phyloP scores from a whole-genome alignment of 2,329 filamentous ascomycete species.

The Metarhizium rileyi region DNA sequence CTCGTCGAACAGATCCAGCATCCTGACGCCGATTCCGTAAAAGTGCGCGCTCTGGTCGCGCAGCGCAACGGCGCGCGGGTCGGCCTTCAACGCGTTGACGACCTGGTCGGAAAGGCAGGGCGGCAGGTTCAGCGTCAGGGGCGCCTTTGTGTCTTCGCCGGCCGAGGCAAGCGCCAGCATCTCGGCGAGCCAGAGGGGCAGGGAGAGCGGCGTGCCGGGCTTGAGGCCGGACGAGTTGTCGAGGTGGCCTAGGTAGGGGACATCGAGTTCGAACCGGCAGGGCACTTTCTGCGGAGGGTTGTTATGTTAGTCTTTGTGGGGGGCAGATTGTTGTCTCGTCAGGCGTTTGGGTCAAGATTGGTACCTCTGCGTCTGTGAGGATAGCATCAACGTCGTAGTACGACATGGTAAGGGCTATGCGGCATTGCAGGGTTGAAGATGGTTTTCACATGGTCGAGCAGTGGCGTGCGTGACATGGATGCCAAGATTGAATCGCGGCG shows the following conservation, averaged over 20 bases:
- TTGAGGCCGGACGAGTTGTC: constrained; percentile 77
- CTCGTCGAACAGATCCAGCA: constrained; percentile 87
- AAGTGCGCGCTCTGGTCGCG: constrained; percentile 79
- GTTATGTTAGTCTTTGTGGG: neutral
- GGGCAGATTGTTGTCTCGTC: no score
- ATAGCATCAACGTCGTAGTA: constrained; percentile 84
- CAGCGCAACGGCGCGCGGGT: constrained; percentile 75
- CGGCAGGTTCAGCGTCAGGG: constrained; percentile 76
- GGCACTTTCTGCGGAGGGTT: constrained; percentile 65
- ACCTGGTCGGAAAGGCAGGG: constrained; percentile 68
- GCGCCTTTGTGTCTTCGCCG: constrained; percentile 39
- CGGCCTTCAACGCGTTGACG: constrained; percentile 81
- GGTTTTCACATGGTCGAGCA: neutral
- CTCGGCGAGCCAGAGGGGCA: constrained; percentile 90
- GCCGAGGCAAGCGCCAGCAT: constrained; percentile 69
- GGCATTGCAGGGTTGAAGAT: neutral
- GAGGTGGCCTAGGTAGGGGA: constrained; percentile 79
- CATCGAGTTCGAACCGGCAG: constrained; percentile 85
- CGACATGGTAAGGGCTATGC: constrained; percentile 37
- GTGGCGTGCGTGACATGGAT: no score
- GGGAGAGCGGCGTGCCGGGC: constrained; percentile 65
- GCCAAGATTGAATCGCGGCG: no score
- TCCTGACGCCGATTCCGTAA: constrained; percentile 74
- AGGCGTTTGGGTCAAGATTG: neutral
- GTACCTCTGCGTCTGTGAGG: constrained; percentile 72